Evolutionary conservation across 2,329 filamentous ascomycete species (phyloP).

Genomic region (Scytalidium lignicola): DNA sequence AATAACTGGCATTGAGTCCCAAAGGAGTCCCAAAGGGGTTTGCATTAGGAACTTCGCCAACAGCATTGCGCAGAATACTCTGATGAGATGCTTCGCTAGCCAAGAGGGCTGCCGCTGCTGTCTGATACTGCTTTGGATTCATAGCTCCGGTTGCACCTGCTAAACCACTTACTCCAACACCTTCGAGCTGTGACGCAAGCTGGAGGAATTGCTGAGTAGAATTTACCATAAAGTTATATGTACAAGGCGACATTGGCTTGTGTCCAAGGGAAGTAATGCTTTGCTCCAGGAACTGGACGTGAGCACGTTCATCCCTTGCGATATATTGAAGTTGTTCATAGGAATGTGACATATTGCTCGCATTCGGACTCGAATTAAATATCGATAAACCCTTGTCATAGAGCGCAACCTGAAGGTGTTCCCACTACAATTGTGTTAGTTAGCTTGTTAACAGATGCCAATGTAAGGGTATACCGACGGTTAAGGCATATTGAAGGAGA

Average conservation of each 20-base stretch:
- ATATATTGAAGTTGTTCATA: slow-evolving; percentile 55
- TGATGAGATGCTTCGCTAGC: slow-evolving; percentile 63
- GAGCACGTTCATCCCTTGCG: slow-evolving; percentile 49
- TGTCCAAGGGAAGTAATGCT: slow-evolving; percentile 42
- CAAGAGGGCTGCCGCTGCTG: slow-evolving; percentile 58
- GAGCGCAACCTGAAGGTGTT: slow-evolving; percentile 58
- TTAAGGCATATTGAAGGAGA: slow-evolving; percentile 44
- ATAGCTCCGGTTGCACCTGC: slow-evolving; percentile 58
- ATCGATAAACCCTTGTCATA: slow-evolving; percentile 52
- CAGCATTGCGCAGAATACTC: slow-evolving; percentile 49
- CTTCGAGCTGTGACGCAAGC: slow-evolving; percentile 50
- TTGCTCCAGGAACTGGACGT: slow-evolving; percentile 52
- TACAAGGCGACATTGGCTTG: slow-evolving; percentile 49
- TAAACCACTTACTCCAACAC: slow-evolving; percentile 55
- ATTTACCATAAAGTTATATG: slow-evolving; percentile 49
- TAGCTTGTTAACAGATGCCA: not conserved
- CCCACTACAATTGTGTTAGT: slow-evolving; percentile 30
- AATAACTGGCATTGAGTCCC: slow-evolving; percentile 54
- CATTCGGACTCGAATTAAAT: slow-evolving; percentile 43
- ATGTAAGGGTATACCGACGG: slow-evolving; percentile 13
- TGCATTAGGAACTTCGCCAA: slow-evolving; percentile 47
- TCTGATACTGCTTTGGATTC: slow-evolving; percentile 52
- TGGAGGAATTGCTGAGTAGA: slow-evolving; percentile 45
- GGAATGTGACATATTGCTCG: slow-evolving; percentile 46
- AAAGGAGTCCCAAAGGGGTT: slow-evolving; percentile 58